Evolutionary conservation across 2,329 filamentous ascomycete genomes (phyloP).

Genomic region (Arthrocladium fulminans): DNA sequence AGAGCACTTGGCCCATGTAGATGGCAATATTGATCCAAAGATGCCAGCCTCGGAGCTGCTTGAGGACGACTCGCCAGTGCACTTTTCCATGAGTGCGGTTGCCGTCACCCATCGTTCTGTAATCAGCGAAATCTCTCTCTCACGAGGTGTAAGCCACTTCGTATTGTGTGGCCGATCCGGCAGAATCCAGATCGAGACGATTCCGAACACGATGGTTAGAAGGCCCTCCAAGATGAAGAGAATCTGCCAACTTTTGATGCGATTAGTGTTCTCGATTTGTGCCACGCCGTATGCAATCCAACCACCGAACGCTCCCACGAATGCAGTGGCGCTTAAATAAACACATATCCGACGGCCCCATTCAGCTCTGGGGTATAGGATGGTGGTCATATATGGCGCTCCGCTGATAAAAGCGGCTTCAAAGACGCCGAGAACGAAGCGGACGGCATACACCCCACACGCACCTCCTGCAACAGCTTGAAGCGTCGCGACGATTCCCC

Average conservation of each 20-base stretch:
- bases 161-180: constrained; percentile 30
- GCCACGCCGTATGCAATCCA: constrained; percentile 36
- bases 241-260: constrained; percentile 37
- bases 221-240: constrained; percentile 33
- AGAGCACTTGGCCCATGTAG: constrained; percentile 13
- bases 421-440: constrained; percentile 13
- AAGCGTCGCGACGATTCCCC: constrained; percentile 11
- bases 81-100: constrained; percentile 15
- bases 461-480: constrained; percentile 11
- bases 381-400: constrained; percentile 11
- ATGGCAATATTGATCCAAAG: constrained; percentile 13
- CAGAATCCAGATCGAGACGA: constrained; percentile 32
- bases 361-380: constrained; percentile 7
- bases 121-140: constrained; percentile 12
- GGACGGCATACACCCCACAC: constrained; percentile 9
- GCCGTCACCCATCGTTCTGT: constrained; percentile 12
- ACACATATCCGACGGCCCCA: constrained; percentile 13
- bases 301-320: constrained; percentile 26
- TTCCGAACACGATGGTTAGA: constrained; percentile 28
- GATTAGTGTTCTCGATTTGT: constrained; percentile 32
- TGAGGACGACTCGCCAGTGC: constrained; percentile 9
- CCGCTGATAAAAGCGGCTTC: constrained; percentile 12
- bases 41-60: constrained; percentile 11
- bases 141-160: constrained; percentile 24
- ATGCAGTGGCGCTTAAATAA: constrained; percentile 10